Conservation (phyloP, 805 yeast species). For the Hanseniaspora singularis region DNA sequence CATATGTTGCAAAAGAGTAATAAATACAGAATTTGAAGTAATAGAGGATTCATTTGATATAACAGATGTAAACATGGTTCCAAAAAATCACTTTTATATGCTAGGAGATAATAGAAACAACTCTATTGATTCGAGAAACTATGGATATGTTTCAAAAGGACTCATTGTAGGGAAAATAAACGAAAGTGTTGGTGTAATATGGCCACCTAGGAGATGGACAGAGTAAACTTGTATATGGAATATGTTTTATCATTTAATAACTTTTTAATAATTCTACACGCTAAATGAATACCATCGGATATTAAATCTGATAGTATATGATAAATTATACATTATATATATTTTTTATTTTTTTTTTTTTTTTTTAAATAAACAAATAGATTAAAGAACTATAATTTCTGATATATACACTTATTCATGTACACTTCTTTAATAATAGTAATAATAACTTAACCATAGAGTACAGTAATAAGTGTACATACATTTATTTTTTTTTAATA, state of each 20-base stretch:
- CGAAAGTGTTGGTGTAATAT: neutral
- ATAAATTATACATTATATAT: neutral
- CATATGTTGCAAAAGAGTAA: slow-evolving; percentile 9
- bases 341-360: neutral
- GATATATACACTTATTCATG: neutral
- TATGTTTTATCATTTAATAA: too few relatives aligned
- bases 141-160: slow-evolving; percentile 13
- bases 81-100: slow-evolving; percentile 10
- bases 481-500: too few relatives aligned
- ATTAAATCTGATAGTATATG: neutral
- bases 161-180: slow-evolving; percentile 8
- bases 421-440: too few relatives aligned
- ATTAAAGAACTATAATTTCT: too few relatives aligned
- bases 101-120: slow-evolving; percentile 13
- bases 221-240: too few relatives aligned
- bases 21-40: neutral
- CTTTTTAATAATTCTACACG: too few relatives aligned
- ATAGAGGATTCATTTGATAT: neutral
- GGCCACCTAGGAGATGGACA: slow-evolving; percentile 15
- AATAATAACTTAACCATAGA: too few relatives aligned
- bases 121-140: slow-evolving; percentile 13
- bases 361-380: neutral
- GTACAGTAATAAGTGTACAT: too few relatives aligned
- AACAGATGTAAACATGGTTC: slow-evolving; percentile 4
- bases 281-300: too few relatives aligned